Percentiles rank a stretch among this genome's conserved stretches.
Conservation (phyloP, 352 stramenopile genomes). For the Phytophthora citricola region DNA sequence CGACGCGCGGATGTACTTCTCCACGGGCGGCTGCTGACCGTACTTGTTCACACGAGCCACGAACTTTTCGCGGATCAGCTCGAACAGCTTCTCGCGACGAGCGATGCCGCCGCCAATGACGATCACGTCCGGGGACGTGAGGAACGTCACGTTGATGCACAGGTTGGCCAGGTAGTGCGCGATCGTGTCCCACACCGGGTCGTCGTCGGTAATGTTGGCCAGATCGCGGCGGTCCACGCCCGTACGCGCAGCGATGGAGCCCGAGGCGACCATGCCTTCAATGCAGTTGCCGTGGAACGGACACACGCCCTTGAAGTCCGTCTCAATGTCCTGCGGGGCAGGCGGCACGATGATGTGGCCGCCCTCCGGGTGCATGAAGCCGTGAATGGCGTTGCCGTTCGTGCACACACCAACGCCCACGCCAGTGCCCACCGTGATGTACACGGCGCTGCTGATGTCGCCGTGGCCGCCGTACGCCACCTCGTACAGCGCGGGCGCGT, state of each 20-base stretch:
- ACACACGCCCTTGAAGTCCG: slow-evolving; percentile 80
- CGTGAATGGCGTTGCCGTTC: slow-evolving; percentile 92
- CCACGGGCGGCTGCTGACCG: slow-evolving; percentile 71
- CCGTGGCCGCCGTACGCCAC: no score
- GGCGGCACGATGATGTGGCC: slow-evolving; percentile 82
- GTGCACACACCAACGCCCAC: slow-evolving; percentile 96
- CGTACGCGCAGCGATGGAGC: slow-evolving; percentile 90
- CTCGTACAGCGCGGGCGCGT: no score
- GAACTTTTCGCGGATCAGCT: slow-evolving; percentile 85
- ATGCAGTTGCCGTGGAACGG: slow-evolving; percentile 93
- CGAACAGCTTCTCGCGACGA: slow-evolving; percentile 89
- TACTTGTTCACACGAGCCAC: slow-evolving; percentile 81
- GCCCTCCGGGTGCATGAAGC: slow-evolving; percentile 96
- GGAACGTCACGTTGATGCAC: slow-evolving; percentile 94
- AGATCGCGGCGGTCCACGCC: slow-evolving; percentile 76
- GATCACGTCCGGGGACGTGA: slow-evolving; percentile 94
- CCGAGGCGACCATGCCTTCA: slow-evolving; percentile 92
- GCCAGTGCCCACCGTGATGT: slow-evolving; percentile 97
- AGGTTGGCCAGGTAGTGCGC: slow-evolving; percentile 96
- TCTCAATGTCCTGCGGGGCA: slow-evolving; percentile 78
- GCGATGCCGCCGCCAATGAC: slow-evolving; percentile 96
- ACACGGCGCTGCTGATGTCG: no score
- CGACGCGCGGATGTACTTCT: slow-evolving; percentile 83
- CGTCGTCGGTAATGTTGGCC: slow-evolving; percentile 82
- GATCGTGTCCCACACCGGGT: slow-evolving; percentile 93